These are phyloP conservation scores for Mesotaenium endlicherianum DNA, from an alignment of 139 green algal species.

Conservation along the genomic window DNA sequence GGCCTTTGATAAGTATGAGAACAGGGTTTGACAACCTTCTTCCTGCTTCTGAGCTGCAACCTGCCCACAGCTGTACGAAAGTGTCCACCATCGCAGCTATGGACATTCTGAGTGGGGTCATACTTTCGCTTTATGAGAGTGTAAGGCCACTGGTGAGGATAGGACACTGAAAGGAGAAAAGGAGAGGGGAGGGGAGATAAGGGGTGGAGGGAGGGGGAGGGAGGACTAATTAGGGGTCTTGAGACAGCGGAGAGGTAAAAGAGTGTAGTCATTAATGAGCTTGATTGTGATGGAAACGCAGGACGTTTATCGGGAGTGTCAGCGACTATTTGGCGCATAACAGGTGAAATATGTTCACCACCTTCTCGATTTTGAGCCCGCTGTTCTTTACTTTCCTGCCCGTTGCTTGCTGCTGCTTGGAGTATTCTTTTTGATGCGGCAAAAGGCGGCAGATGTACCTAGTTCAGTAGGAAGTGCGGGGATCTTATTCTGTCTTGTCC, in stretches of 20 bases:
- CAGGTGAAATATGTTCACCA: background rate
- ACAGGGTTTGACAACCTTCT: too few relatives aligned
- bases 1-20: too few relatives aligned
- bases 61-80: too few relatives aligned
- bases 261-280: background rate
- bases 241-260: background rate
- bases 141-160: background rate
- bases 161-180: background rate
- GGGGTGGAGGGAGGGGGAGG: background rate
- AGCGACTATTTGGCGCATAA: conserved; percentile 39
- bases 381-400: background rate
- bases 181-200: background rate
- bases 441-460: background rate
- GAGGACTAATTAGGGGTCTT: background rate
- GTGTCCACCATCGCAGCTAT: too few relatives aligned
- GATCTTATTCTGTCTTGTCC: background rate
- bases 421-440: background rate
- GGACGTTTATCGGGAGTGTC: conserved; percentile 35
- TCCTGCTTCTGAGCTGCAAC: too few relatives aligned
- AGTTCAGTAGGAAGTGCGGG: too few relatives aligned
- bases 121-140: too few relatives aligned
- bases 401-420: background rate
- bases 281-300: conserved; percentile 18
- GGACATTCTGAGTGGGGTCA: too few relatives aligned
- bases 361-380: background rate